A percentile compares a stretch with the other conserved stretches of the same genome.
phyloP scores from a whole-genome alignment of 1,284 basidiomycete species.

The Ustilago cynodontis region DNA sequence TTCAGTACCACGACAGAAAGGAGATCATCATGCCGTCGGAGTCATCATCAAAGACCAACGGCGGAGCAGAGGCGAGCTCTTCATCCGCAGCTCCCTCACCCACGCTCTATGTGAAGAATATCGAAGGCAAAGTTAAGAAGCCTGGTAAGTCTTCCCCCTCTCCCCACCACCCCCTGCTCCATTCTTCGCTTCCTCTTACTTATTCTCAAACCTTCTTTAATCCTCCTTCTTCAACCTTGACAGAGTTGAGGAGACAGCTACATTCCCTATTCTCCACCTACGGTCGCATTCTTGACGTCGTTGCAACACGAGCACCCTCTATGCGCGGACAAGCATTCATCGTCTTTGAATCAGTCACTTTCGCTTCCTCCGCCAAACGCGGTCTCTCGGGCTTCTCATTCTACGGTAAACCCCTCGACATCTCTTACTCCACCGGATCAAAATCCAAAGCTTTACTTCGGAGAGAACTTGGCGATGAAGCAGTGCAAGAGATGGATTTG shows the following conservation, averaged over 20 bases:
- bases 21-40: neutral
- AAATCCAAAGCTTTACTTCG: constrained; percentile 82
- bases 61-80: neutral
- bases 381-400: constrained; percentile 90
- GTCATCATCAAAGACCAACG: neutral
- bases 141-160: constrained; percentile 72
- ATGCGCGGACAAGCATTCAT: constrained; percentile 97
- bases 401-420: constrained; percentile 86
- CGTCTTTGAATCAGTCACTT: constrained; percentile 88
- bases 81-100: constrained; percentile 76
- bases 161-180: neutral
- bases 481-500: constrained; percentile 50
- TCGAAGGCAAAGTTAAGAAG: constrained; percentile 94
- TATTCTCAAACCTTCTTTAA: neutral
- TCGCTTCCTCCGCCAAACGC: constrained; percentile 89
- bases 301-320: constrained; percentile 87
- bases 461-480: constrained; percentile 55
- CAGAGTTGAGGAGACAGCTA: constrained; percentile 84
- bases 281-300: constrained; percentile 91
- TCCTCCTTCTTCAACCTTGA: neutral
- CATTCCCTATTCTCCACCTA: constrained; percentile 92
- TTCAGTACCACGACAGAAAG: too few species aligned
- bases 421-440: constrained; percentile 82
- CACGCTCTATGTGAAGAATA: constrained; percentile 92
- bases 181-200: neutral